Evolutionary conservation across 2,329 filamentous ascomycete species (phyloP).

Genomic region (Sporothrix curviconia): DNA sequence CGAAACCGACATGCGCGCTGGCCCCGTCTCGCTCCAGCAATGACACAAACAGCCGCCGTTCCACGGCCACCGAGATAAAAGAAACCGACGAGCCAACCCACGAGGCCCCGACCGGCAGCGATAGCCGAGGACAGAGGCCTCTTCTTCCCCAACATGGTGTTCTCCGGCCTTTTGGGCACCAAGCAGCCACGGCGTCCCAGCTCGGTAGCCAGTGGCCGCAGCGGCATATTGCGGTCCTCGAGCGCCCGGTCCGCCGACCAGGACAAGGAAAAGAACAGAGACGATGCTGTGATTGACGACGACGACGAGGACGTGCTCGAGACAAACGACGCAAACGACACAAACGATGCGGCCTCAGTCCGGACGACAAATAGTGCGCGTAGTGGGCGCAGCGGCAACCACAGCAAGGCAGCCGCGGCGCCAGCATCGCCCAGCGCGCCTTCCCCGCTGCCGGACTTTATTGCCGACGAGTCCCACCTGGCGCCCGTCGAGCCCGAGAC

Average conservation of each 20-base stretch:
- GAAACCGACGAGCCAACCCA: no score
- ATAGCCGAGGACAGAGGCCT: no score
- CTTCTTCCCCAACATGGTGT: constrained; percentile 9
- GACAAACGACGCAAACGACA: no score
- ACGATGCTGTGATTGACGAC: not conserved
- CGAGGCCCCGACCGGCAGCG: no score
- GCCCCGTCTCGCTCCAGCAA: constrained; percentile 3
- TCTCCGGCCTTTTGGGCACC: constrained; percentile 8
- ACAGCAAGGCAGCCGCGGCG: not conserved
- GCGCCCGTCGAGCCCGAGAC: constrained; percentile 42
- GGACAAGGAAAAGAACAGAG: not conserved
- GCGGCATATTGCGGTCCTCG: constrained; percentile 18
- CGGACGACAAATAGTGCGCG: not conserved
- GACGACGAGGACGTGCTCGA: no score
- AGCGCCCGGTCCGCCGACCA: not conserved
- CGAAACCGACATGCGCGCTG: not conserved
- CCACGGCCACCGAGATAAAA: constrained; percentile 9
- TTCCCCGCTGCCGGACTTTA: constrained; percentile 38
- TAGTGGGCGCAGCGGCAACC: not conserved
- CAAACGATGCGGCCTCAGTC: constrained; percentile 3
- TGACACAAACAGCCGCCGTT: constrained; percentile 10
- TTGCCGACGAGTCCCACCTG: constrained; percentile 51
- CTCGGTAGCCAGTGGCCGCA: constrained; percentile 26
- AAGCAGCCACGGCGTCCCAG: constrained; percentile 21
- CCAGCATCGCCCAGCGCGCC: not conserved